Base-by-base conservation (phyloP, 1,139 yeast species). In the Candida glucosophila region DNA sequence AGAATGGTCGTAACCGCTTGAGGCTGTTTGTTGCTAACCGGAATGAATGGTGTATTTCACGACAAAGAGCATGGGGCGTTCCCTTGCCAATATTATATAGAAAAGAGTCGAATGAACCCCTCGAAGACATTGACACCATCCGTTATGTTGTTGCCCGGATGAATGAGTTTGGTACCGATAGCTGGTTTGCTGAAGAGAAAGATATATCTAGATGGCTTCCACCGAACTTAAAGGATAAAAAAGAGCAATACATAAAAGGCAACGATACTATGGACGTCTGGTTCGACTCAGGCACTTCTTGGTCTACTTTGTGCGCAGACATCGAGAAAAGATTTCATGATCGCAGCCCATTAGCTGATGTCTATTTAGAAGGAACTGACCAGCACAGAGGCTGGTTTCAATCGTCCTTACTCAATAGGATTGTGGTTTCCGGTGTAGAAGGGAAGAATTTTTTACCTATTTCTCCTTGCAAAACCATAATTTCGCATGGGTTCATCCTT, bases 351-450 rank as follows among this genome's bases (percentile, higher is more conserved):
- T 49, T 78, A 5, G 82, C 94, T 1, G 93, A 88, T 47, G 67
- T 83, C 10, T 88, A 85, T 45, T 53, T 88, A 12, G 99, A 90
- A 57, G 99, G 99, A 2, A 74, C 90, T 18, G 99, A 90, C 47
- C 99, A 90, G 50, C 98, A 92, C 47, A 70, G 99, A 34, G 99
- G 99, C 0, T 90, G 99, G 99, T 90, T 90, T 49, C 99, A 90
- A 55, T 83, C 95, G 15, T 85, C 96, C 1, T 57, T 92, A 20
- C 58, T 92, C 32, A 88, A 93, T 19, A 81, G 77, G 42, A 67
- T 85, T 16, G 88, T 72, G 14, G 54, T 63, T 3, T 57, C 66
- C 2, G 68, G 69, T 2, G 30, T 30, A 4, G 40, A 45, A 5
- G 55, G 54, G 0, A 23, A 26, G 2, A 27, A 37, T 15, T 62